Percentiles rank a stretch among this genome's conserved stretches.
phyloP scores from a whole-genome alignment of 331 rosid genomes.

The Ulmus americana region DNA sequence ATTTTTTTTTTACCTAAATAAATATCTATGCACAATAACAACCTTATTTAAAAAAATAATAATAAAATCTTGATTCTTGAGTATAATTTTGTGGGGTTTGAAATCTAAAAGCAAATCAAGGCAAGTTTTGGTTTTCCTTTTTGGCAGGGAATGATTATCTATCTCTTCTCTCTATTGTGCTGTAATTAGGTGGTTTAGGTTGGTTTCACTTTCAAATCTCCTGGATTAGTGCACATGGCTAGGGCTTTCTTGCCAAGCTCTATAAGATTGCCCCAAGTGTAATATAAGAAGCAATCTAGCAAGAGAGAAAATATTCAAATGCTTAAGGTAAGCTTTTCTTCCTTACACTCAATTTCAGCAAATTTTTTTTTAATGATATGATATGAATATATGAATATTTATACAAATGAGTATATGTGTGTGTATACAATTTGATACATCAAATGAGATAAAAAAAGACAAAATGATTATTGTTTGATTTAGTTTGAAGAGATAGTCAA shows the following conservation, averaged over 20 bases:
- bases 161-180: neutral
- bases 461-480: too few species aligned
- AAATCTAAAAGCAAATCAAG: neutral
- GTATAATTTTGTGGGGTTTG: too few species aligned
- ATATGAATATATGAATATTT: neutral
- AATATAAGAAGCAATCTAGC: conserved; percentile 15
- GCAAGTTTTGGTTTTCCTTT: neutral
- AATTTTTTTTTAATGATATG: neutral
- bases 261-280: conserved; percentile 2
- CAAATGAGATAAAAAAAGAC: too few species aligned
- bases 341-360: neutral
- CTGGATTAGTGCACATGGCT: conserved; percentile 9
- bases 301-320: conserved; percentile 15
- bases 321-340: conserved; percentile 14
- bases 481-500: too few species aligned
- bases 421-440: too few species aligned
- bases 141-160: neutral
- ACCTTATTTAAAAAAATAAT: too few species aligned
- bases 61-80: too few species aligned
- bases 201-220: conserved; percentile 2
- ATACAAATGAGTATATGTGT: neutral
- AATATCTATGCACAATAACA: too few species aligned
- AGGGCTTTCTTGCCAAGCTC: conserved; percentile 33
- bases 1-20: too few species aligned
- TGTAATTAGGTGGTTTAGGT: conserved; percentile 2